A percentile compares a stretch with the other conserved stretches of the same genome.
Conservation (phyloP, 768 basidiomycete genomes). For the Clitopilus passeckerianus region DNA sequence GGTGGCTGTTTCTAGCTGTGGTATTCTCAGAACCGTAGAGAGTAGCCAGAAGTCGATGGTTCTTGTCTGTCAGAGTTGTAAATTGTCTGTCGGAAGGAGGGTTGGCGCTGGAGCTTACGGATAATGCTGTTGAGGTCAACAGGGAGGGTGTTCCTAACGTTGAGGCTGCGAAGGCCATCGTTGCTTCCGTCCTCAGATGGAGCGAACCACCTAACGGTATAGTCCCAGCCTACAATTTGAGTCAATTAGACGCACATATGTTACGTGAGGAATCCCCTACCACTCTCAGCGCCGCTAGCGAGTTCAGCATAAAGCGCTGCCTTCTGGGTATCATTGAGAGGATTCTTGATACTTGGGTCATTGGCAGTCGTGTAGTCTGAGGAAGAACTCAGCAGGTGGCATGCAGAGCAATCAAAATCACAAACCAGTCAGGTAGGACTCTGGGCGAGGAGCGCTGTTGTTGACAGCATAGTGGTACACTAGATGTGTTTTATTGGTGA, state of each 20-base stretch:
- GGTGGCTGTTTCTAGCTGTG: conserved; percentile 43
- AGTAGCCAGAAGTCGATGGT: conserved; percentile 52
- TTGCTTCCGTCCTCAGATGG: conserved; percentile 28
- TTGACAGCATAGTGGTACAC: conserved; percentile 74
- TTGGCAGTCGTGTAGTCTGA: conserved; percentile 79
- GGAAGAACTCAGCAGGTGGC: conserved; percentile 9
- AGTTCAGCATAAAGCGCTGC: conserved; percentile 80
- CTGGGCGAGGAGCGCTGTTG: conserved; percentile 86
- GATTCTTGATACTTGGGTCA: conserved; percentile 46
- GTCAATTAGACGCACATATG: neutral
- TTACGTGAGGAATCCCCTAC: conserved; percentile 23
- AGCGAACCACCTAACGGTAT: conserved; percentile 46
- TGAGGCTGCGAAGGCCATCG: conserved; percentile 62
- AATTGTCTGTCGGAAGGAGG: neutral
- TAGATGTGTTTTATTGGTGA: conserved; percentile 57
- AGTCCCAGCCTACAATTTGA: conserved; percentile 40
- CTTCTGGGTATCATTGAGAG: conserved; percentile 56
- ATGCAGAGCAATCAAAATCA: neutral
- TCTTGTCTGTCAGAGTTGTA: conserved; percentile 43
- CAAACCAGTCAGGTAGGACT: conserved; percentile 66
- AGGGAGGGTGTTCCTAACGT: conserved; percentile 64
- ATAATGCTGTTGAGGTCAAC: conserved; percentile 84
- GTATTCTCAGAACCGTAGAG: conserved; percentile 51
- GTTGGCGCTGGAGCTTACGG: conserved; percentile 41
- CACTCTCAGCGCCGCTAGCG: conserved; percentile 84